A percentile compares a stretch with the other conserved stretches of the same genome.
phyloP scores from a whole-genome alignment of 768 basidiomycete species.

The Pleurotus citrinopileatus region DNA sequence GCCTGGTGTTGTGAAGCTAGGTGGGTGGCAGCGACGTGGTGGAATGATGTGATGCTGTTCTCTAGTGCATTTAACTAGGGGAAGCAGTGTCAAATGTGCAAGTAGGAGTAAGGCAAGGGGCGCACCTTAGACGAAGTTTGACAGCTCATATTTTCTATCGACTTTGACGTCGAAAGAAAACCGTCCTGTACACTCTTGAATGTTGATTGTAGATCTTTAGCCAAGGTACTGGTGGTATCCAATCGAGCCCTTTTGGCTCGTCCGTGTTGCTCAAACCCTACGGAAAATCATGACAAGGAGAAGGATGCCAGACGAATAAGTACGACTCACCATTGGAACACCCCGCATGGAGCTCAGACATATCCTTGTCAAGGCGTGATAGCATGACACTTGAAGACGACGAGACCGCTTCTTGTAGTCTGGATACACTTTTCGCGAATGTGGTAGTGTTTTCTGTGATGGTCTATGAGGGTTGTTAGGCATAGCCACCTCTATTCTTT shows the following conservation, averaged over 20 bases:
- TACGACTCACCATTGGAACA: conserved; percentile 41
- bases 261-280: conserved; percentile 61
- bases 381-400: conserved; percentile 50
- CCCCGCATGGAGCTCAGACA: conserved; percentile 39
- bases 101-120: conserved; percentile 6
- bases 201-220: conserved; percentile 47
- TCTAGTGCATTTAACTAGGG: conserved; percentile 1
- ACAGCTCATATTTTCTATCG: conserved; percentile 39
- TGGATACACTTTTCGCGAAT: conserved; percentile 38
- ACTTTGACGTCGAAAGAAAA: conserved; percentile 46
- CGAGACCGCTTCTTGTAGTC: conserved; percentile 41
- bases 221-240: conserved; percentile 52
- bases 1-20: conserved; percentile 49
- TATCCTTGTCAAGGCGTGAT: conserved; percentile 46
- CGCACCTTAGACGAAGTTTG: conserved; percentile 53
- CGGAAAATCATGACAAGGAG: conserved; percentile 1
- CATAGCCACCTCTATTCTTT: background rate
- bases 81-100: background rate
- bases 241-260: conserved; percentile 67
- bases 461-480: conserved; percentile 30
- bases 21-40: conserved; percentile 36
- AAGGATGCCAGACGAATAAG: background rate
- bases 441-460: conserved; percentile 34
- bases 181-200: conserved; percentile 50
- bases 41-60: conserved; percentile 40